These are phyloP conservation scores for Colletotrichum orchidophilum DNA, from an alignment of 2,329 filamentous ascomycete species.

Conservation along the genomic window DNA sequence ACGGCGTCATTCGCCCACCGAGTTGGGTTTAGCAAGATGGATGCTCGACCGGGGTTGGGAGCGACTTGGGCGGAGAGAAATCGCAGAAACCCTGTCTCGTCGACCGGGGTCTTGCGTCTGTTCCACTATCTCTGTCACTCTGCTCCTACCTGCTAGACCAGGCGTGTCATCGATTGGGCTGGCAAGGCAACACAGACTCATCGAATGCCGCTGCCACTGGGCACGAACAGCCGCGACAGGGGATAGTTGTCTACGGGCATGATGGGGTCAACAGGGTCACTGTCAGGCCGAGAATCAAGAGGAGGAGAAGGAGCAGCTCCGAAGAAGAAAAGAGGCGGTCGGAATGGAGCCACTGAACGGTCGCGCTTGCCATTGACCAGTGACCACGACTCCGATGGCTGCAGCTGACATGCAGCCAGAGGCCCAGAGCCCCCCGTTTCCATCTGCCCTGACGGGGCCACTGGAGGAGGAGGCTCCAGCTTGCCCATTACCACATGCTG, in stretches of 20 bases:
- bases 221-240: slow-evolving; percentile 29
- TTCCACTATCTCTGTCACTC: neutral
- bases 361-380: slow-evolving; percentile 26
- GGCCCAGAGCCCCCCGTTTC: neutral
- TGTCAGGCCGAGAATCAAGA: neutral
- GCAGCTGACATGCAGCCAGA: slow-evolving; percentile 20
- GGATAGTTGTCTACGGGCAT: slow-evolving; percentile 1
- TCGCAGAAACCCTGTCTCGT: neutral
- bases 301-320: slow-evolving; percentile 5
- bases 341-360: slow-evolving; percentile 27
- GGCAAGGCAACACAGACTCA: slow-evolving; percentile 9
- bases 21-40: slow-evolving; percentile 26
- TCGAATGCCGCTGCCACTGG: slow-evolving; percentile 9
- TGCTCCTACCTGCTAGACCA: slow-evolving; percentile 17
- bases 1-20: slow-evolving; percentile 29
- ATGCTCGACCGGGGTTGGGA: slow-evolving; percentile 22
- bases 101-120: slow-evolving; percentile 14
- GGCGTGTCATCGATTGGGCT: slow-evolving; percentile 29
- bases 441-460: neutral
- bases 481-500: slow-evolving; percentile 16
- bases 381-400: slow-evolving; percentile 27
- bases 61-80: slow-evolving; percentile 19
- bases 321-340: slow-evolving; percentile 32
- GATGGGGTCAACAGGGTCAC: neutral
- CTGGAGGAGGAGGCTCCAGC: neutral